Percentiles rank a stretch among this genome's conserved stretches.
Evolutionary conservation across 768 basidiomycete species (phyloP).

Genomic region (Rhizopogon salebrosus): DNA sequence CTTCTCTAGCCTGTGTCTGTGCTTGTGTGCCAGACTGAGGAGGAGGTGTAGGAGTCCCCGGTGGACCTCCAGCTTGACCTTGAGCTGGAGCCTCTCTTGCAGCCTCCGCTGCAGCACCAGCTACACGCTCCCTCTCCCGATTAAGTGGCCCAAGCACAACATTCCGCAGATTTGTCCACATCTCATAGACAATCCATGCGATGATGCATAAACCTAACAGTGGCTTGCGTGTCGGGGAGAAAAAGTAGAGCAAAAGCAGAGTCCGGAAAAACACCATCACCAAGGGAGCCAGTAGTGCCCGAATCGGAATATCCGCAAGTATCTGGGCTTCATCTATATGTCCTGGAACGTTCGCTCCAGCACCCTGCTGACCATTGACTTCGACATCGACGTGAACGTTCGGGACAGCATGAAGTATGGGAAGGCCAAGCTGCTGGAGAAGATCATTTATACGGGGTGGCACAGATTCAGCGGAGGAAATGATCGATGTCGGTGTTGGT

Average conservation of each 20-base stretch:
- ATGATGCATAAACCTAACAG: constrained; percentile 61
- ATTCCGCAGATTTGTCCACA: constrained; percentile 63
- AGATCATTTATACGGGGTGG: constrained; percentile 54
- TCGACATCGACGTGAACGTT: constrained; percentile 16
- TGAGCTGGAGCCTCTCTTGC: constrained; percentile 15
- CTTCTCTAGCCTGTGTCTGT: constrained; percentile 13
- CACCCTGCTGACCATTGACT: constrained; percentile 11
- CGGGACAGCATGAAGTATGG: constrained; percentile 38
- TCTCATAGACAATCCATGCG: constrained; percentile 71
- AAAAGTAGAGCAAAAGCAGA: constrained; percentile 66
- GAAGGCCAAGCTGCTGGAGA: constrained; percentile 61
- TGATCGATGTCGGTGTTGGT: constrained; percentile 23
- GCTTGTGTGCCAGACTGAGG: constrained; percentile 11
- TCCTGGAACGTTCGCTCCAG: constrained; percentile 11
- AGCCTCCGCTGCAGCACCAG: constrained; percentile 16
- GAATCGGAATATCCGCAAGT: constrained; percentile 55
- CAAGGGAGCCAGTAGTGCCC: constrained; percentile 63
- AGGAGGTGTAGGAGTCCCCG: constrained; percentile 13
- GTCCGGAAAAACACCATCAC: constrained; percentile 67
- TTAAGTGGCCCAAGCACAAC: constrained; percentile 33
- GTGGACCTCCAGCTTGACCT: constrained; percentile 18
- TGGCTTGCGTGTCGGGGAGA: constrained; percentile 70
- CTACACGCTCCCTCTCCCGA: constrained; percentile 26
- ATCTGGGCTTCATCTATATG: constrained; percentile 26
- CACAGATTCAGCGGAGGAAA: constrained; percentile 20